These are phyloP conservation scores for Coemansia sp. DNA, from an alignment of 192 early-diverging fungal genomes.

Conservation along the genomic window DNA sequence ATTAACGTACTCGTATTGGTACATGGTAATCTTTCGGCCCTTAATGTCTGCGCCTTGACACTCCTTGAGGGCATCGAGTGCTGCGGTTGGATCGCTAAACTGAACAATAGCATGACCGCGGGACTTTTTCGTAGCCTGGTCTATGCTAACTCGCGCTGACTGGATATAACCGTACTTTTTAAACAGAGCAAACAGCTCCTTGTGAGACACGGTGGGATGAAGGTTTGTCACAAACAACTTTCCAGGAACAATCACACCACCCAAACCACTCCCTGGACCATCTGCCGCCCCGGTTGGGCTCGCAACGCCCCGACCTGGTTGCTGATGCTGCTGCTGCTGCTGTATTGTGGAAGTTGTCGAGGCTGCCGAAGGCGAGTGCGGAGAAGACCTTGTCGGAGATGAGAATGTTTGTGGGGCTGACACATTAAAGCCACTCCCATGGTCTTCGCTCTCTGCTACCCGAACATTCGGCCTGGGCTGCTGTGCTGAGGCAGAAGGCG, in stretches of 20 bases:
- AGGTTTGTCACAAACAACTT: conserved; percentile 57
- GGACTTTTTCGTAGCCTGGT: conserved; percentile 44
- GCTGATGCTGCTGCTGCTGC: conserved; percentile 1
- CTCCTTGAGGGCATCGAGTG: conserved; percentile 42
- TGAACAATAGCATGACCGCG: conserved; percentile 52
- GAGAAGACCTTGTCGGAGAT: neutral
- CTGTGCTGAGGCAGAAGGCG: neutral
- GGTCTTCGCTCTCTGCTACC: neutral
- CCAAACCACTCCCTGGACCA: conserved; percentile 34
- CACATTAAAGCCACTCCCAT: neutral
- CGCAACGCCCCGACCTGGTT: conserved; percentile 2
- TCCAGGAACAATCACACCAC: conserved; percentile 46
- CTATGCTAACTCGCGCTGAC: conserved; percentile 54
- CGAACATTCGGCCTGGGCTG: neutral
- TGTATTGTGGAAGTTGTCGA: neutral
- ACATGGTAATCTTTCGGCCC: conserved; percentile 52
- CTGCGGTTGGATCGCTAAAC: conserved; percentile 49
- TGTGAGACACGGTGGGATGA: conserved; percentile 54
- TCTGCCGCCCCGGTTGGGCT: conserved; percentile 14
- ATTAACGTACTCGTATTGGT: conserved; percentile 54
- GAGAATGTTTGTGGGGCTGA: neutral
- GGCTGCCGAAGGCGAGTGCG: conserved; percentile 6
- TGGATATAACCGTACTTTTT: conserved; percentile 57
- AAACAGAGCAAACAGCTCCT: conserved; percentile 55
- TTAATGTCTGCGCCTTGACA: conserved; percentile 53